Evolutionary conservation across 352 stramenopile genomes (phyloP), one percentile per base, ranked within the genome.

Genomic region (Globisporangium radiosum): DNA sequence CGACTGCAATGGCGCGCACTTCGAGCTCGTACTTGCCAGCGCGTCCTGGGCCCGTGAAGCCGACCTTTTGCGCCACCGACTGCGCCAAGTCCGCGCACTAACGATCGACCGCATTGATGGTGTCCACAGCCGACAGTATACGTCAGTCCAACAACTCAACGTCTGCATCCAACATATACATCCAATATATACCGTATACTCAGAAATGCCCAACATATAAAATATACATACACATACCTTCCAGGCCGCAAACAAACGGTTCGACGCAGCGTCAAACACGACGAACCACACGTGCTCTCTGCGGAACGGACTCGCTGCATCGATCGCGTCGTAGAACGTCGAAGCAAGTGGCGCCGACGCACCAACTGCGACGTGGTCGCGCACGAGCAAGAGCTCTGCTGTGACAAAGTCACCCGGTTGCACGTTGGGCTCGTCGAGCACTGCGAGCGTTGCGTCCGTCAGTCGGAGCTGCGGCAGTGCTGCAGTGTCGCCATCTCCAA

Each of bases 321-420:
- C 79, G 5, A 90, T 79, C 37, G 83, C 70, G 52, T 92, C 84
- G 56, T 85, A 91, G 44, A 90, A 70, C 10, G 81, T 92, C 45
- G 75, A 67, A 14, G 81, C 78, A 14, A 83, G 65, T 4, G 76
- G 64, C n/a, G 84, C 80, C 38, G 59, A 66, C 36, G 76, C 68
- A 7, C 70, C 70, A 4, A 50, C 47, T 36, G 64, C 58, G 9
- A 92, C 50, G 52, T 91, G 80, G 43, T 76, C 61, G 37, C 85
- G 81, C 44, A 66, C 65, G 49, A 89, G 47, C 9, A 55, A 75
- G 15, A 86, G 70, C 56, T 85, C 66, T 40, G 89, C 58, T n/a
- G 80, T 94, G 54, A 94, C 64, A 78, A 77, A 94, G 63, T 94
- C 85, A 53, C 78, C 73, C 40, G 85, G 75, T 45, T 87, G 83